A percentile compares a stretch with the other conserved stretches of the same genome.
Evolutionary conservation across 768 basidiomycete genomes (phyloP).

Genomic region (Tricholomella constricta): DNA sequence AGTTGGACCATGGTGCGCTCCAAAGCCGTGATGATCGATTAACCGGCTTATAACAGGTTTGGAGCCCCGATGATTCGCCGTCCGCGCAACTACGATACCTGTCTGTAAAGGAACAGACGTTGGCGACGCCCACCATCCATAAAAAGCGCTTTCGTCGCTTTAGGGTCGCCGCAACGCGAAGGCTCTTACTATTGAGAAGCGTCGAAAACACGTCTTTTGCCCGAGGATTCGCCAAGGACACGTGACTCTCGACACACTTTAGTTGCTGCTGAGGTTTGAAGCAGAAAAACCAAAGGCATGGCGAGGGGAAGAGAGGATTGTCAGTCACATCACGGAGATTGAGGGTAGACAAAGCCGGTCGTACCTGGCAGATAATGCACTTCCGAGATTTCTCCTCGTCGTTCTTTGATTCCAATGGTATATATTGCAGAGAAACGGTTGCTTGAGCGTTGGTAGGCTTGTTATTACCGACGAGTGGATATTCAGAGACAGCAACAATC

Average conservation of each 20-base stretch:
- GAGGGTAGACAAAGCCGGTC: background rate
- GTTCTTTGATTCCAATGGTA: background rate
- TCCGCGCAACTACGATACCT: background rate
- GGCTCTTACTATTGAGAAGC: background rate
- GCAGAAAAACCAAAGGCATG: too few species aligned
- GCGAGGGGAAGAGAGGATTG: background rate
- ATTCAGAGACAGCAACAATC: background rate
- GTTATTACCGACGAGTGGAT: background rate
- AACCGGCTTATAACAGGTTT: conserved; percentile 17
- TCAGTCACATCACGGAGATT: conserved; percentile 17
- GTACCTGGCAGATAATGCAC: conserved; percentile 7
- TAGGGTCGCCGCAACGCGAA: background rate
- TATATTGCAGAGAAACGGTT: background rate
- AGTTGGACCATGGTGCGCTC: conserved; percentile 34
- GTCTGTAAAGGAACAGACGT: background rate
- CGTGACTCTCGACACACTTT: background rate
- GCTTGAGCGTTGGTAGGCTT: background rate
- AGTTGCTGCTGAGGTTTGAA: too few species aligned
- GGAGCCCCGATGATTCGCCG: conserved; percentile 19
- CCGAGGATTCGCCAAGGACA: conserved; percentile 4
- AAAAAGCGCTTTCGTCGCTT: background rate
- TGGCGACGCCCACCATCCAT: background rate
- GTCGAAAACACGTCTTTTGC: background rate
- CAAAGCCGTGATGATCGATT: conserved; percentile 9
- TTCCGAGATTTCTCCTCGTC: conserved; percentile 21